Conservation (phyloP, 805 yeast genomes). For the Lachancea lanzarotensis region DNA sequence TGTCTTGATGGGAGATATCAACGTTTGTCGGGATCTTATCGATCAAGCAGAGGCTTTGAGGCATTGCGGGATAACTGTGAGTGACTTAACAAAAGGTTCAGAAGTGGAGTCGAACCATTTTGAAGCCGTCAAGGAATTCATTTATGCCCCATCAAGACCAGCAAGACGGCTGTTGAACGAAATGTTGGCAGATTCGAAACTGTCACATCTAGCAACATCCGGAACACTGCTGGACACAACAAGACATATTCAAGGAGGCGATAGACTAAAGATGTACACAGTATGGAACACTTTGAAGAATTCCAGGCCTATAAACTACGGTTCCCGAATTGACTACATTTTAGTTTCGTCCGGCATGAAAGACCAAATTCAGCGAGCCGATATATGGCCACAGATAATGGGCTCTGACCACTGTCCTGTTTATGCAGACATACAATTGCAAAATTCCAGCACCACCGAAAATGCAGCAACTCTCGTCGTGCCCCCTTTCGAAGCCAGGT, state of each 20-base stretch:
- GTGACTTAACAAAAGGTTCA: slow-evolving; percentile 37
- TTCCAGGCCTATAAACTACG: slow-evolving; percentile 74
- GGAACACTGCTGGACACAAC: slow-evolving; percentile 54
- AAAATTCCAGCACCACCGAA: background rate
- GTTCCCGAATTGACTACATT: slow-evolving; percentile 82
- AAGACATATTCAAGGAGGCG: slow-evolving; percentile 48
- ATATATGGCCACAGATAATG: slow-evolving; percentile 58
- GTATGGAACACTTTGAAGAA: slow-evolving; percentile 85
- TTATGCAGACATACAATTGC: slow-evolving; percentile 51
- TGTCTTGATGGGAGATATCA: slow-evolving; percentile 82
- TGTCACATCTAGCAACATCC: slow-evolving; percentile 29
- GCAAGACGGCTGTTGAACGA: slow-evolving; percentile 42
- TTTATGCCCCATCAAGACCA: slow-evolving; percentile 35
- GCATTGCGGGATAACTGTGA: slow-evolving; percentile 14
- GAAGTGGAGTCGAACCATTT: slow-evolving; percentile 25
- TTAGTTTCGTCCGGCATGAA: slow-evolving; percentile 41
- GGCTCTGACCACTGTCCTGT: slow-evolving; percentile 98
- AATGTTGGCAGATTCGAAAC: slow-evolving; percentile 34
- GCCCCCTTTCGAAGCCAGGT: slow-evolving; percentile 49
- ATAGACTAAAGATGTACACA: slow-evolving; percentile 62
- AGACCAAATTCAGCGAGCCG: slow-evolving; percentile 32
- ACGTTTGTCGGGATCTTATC: slow-evolving; percentile 69
- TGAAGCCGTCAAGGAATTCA: slow-evolving; percentile 31
- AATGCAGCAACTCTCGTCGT: background rate
- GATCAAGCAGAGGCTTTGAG: slow-evolving; percentile 71